A percentile compares a stretch with the other conserved stretches of the same genome.
Conservation (phyloP, 352 stramenopile genomes). For the Halophytophthora batemanensis region DNA sequence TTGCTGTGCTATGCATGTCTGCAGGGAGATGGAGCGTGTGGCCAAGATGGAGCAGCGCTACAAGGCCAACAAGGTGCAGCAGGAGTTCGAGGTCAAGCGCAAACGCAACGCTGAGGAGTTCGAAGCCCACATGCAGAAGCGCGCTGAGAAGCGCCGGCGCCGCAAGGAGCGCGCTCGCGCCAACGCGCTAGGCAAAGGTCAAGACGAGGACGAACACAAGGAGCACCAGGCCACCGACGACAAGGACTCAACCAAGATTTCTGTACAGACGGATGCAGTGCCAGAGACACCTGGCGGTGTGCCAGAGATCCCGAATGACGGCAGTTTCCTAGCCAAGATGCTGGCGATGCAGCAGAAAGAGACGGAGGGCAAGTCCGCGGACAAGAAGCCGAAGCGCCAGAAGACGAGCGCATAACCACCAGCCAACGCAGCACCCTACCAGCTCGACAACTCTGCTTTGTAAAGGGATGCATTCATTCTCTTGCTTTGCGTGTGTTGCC, state of each 20-base stretch:
- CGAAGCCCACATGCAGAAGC: constrained; percentile 61
- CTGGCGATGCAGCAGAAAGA: constrained; percentile 57
- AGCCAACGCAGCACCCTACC: background rate
- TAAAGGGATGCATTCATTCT: constrained; percentile 11
- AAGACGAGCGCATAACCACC: background rate
- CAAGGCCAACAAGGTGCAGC: constrained; percentile 52
- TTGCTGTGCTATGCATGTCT: background rate
- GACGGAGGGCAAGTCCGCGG: background rate
- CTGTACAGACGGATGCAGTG: constrained; percentile 15
- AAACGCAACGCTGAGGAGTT: constrained; percentile 70
- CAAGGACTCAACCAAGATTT: constrained; percentile 8
- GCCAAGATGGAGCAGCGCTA: constrained; percentile 86
- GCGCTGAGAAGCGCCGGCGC: constrained; percentile 71
- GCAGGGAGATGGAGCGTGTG: constrained; percentile 90
- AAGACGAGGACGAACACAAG: constrained; percentile 18
- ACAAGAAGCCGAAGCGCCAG: constrained; percentile 1
- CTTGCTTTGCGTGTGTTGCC: constrained; percentile 10
- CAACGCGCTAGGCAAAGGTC: constrained; percentile 23
- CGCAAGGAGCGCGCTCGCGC: constrained; percentile 72
- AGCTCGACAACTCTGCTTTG: background rate
- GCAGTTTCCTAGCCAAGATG: constrained; percentile 76
- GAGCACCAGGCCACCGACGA: constrained; percentile 19
- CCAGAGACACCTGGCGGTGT: constrained; percentile 68
- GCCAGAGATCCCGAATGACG: constrained; percentile 76
- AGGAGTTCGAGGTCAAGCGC: constrained; percentile 65